A percentile compares a stretch with the other conserved stretches of the same genome.
Evolutionary conservation across 2,329 filamentous ascomycete species (phyloP).

Genomic region (Aspergillus unguis): DNA sequence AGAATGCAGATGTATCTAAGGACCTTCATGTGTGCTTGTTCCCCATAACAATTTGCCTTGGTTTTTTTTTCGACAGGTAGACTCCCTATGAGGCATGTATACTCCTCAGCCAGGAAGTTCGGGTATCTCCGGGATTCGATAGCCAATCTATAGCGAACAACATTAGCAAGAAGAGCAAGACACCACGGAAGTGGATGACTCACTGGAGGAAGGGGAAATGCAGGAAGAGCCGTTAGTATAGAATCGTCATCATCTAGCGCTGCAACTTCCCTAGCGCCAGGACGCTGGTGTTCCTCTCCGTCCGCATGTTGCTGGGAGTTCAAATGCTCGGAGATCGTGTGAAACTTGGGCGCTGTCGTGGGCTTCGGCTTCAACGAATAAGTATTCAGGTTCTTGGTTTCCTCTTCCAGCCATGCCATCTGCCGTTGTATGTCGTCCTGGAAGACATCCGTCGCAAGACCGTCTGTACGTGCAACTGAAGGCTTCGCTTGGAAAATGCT

Average conservation of each 20-base stretch:
- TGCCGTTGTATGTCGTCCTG: slow-evolving; percentile 20
- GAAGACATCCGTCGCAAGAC: slow-evolving; percentile 11
- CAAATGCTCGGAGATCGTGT: slow-evolving; percentile 30
- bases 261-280: neutral
- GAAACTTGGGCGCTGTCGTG: slow-evolving; percentile 28
- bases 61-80: no score
- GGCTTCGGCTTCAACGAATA: slow-evolving; percentile 30
- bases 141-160: neutral
- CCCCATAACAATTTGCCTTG: no score
- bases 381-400: slow-evolving; percentile 25
- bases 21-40: no score
- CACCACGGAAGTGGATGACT: neutral
- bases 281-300: slow-evolving; percentile 3
- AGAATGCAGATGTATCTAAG: no score
- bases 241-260: slow-evolving; percentile 16
- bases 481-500: slow-evolving; percentile 33
- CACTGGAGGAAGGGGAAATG: slow-evolving; percentile 15
- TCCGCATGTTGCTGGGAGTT: slow-evolving; percentile 21
- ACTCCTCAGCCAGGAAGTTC: no score
- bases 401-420: slow-evolving; percentile 32
- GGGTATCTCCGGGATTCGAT: neutral
- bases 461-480: slow-evolving; percentile 12
- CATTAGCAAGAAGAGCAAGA: neutral
- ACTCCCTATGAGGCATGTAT: no score
- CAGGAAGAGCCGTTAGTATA: slow-evolving; percentile 30